These are phyloP conservation scores for Diaporthe batatas DNA, from an alignment of 2,329 filamentous ascomycete genomes.

Conservation along the genomic window DNA sequence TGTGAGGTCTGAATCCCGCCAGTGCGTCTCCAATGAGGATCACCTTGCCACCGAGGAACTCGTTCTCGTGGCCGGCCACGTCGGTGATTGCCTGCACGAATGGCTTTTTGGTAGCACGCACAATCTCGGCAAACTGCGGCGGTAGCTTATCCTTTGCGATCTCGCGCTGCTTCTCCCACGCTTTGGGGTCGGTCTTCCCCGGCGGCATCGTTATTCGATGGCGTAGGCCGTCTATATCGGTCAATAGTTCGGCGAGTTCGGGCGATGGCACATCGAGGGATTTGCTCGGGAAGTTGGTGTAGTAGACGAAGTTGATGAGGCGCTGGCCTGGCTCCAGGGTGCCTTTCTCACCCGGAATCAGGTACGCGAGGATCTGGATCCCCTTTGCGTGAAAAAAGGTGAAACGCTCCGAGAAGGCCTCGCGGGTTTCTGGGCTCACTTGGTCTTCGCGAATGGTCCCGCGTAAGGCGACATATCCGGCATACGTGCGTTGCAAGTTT, in stretches of 20 bases:
- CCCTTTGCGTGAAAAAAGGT: slow-evolving; percentile 56
- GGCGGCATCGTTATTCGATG: slow-evolving; percentile 55
- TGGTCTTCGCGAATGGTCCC: slow-evolving; percentile 57
- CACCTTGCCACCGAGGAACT: slow-evolving; percentile 55
- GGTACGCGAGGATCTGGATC: slow-evolving; percentile 57
- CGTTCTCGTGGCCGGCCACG: slow-evolving; percentile 51
- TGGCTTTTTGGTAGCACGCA: slow-evolving; percentile 54
- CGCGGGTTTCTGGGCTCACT: slow-evolving; percentile 50
- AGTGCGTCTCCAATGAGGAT: slow-evolving; percentile 60
- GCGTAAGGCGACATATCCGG: slow-evolving; percentile 58
- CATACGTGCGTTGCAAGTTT: slow-evolving; percentile 49
- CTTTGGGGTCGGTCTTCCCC: slow-evolving; percentile 49
- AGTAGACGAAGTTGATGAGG: slow-evolving; percentile 62
- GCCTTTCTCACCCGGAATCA: slow-evolving; percentile 57
- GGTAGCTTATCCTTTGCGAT: slow-evolving; percentile 52
- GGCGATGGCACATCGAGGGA: slow-evolving; percentile 45
- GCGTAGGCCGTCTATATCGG: slow-evolving; percentile 50
- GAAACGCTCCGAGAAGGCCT: slow-evolving; percentile 54
- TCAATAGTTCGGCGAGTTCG: slow-evolving; percentile 52
- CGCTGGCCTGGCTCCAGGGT: slow-evolving; percentile 54
- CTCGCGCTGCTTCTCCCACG: slow-evolving; percentile 53
- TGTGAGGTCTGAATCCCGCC: slow-evolving; percentile 59
- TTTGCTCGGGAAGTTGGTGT: slow-evolving; percentile 54
- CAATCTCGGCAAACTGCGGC: slow-evolving; percentile 57
- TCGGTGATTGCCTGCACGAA: slow-evolving; percentile 59